Percentiles rank a stretch among this genome's conserved stretches.
These are phyloP conservation scores for Aspergillus cavernicola DNA, from an alignment of 495 filamentous ascomycete genomes.

Conservation along the genomic window DNA sequence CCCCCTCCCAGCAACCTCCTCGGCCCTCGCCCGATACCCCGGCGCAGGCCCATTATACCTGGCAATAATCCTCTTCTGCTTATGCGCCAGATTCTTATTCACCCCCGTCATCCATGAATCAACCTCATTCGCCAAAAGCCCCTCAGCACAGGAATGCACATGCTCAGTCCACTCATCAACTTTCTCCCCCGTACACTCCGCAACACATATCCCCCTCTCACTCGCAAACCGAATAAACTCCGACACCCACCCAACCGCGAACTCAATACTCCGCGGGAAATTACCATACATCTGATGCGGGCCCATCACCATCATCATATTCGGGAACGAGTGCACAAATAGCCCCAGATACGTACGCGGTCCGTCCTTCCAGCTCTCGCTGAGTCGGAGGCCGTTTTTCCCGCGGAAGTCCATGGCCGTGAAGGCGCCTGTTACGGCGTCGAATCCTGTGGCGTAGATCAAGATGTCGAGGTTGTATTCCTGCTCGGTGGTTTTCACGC, in stretches of 20 bases:
- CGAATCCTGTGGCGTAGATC: slow-evolving; percentile 28
- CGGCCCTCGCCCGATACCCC: slow-evolving; percentile 21
- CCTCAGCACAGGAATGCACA: slow-evolving; percentile 26
- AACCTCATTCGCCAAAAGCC: slow-evolving; percentile 33
- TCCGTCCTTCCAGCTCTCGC: slow-evolving; percentile 23
- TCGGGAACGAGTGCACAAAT: slow-evolving; percentile 19
- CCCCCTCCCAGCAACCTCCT: slow-evolving; percentile 18
- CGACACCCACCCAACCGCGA: slow-evolving; percentile 12
- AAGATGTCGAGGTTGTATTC: slow-evolving; percentile 31
- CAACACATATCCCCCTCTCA: slow-evolving; percentile 13
- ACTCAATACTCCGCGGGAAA: slow-evolving; percentile 26
- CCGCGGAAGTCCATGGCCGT: slow-evolving; percentile 26
- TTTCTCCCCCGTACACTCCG: slow-evolving; percentile 12
- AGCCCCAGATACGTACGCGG: slow-evolving; percentile 23
- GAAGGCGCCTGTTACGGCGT: slow-evolving; percentile 32
- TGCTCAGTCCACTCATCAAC: slow-evolving; percentile 25
- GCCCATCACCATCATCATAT: slow-evolving; percentile 26
- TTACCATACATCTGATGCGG: slow-evolving; percentile 38
- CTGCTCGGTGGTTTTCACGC: slow-evolving; percentile 33
- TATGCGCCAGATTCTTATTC: slow-evolving; percentile 33
- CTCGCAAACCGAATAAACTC: slow-evolving; percentile 15
- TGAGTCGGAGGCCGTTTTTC: slow-evolving; percentile 15
- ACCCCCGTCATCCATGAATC: slow-evolving; percentile 41
- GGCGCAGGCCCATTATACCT: slow-evolving; percentile 26
- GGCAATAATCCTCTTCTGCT: slow-evolving; percentile 33